phyloP scores from a whole-genome alignment of 2,329 filamentous ascomycete genomes.

The Monosporascus sp. region DNA sequence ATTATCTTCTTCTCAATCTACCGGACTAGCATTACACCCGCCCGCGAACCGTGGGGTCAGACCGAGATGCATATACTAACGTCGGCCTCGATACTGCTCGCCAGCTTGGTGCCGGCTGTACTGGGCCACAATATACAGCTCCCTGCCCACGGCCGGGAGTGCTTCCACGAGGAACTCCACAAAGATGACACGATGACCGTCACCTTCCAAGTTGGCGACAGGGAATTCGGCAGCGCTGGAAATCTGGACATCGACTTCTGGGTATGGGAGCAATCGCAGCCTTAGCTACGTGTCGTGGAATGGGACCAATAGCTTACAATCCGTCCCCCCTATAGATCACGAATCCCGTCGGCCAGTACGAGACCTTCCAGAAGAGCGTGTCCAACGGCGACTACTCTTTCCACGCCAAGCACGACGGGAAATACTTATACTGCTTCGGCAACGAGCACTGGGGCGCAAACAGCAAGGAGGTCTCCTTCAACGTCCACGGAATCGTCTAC shows the following conservation, averaged over 20 bases:
- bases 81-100: slow-evolving; percentile 46
- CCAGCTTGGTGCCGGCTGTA: slow-evolving; percentile 42
- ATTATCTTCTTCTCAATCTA: too few relatives aligned
- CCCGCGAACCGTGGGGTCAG: too few relatives aligned
- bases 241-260: slow-evolving; percentile 98
- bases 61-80: slow-evolving; percentile 38
- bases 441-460: slow-evolving; percentile 97
- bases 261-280: slow-evolving; percentile 52
- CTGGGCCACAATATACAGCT: slow-evolving; percentile 94
- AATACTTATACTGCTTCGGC: slow-evolving; percentile 96
- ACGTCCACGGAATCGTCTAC: slow-evolving; percentile 97
- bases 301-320: slow-evolving; percentile 16
- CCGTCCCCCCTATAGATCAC: slow-evolving; percentile 53
- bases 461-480: slow-evolving; percentile 98
- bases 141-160: slow-evolving; percentile 87
- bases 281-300: slow-evolving; percentile 2
- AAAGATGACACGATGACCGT: slow-evolving; percentile 97
- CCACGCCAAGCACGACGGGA: slow-evolving; percentile 76
- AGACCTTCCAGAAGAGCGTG: slow-evolving; percentile 73
- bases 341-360: slow-evolving; percentile 69
- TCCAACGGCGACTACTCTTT: slow-evolving; percentile 94
- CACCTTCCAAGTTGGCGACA: slow-evolving; percentile 94
- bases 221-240: slow-evolving; percentile 89
- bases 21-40: too few relatives aligned
- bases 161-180: slow-evolving; percentile 92